Percentiles rank a stretch among this genome's conserved stretches.
Evolutionary conservation across 116 monocot species (phyloP).

Genomic region (Zostera marina): DNA sequence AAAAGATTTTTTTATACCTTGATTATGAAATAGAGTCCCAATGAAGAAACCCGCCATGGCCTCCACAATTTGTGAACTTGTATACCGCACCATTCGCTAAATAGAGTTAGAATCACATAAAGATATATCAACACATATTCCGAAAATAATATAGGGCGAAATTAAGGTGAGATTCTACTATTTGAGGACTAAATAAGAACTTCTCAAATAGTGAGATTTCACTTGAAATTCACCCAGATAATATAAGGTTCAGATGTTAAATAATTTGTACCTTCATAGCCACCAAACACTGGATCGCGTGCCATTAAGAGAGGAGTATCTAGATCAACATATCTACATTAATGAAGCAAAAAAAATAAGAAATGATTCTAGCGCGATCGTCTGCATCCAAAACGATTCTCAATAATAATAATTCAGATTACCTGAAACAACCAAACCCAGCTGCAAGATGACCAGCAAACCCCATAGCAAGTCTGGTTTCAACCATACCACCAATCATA

Average conservation of each 20-base stretch:
- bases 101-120: neutral
- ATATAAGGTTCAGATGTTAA: neutral
- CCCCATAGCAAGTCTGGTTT: slow-evolving; percentile 89
- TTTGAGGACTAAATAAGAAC: too few relatives aligned
- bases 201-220: too few relatives aligned
- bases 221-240: neutral
- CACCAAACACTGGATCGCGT: slow-evolving; percentile 76
- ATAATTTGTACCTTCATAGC: slow-evolving; percentile 58
- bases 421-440: slow-evolving; percentile 89
- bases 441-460: slow-evolving; percentile 92
- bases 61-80: slow-evolving; percentile 65
- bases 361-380: neutral
- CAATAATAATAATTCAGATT: neutral
- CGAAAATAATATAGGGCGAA: too few relatives aligned
- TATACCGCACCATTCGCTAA: slow-evolving; percentile 35
- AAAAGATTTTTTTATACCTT: neutral
- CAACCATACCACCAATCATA: slow-evolving; percentile 98
- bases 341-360: neutral
- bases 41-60: slow-evolving; percentile 82
- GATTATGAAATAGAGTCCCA: slow-evolving; percentile 37
- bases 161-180: too few relatives aligned
- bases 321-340: slow-evolving; percentile 73
- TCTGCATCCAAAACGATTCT: neutral
- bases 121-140: neutral
- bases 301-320: slow-evolving; percentile 76